Conservation (phyloP, 75 land plant species). For the Adiantum capillusveneris region DNA sequence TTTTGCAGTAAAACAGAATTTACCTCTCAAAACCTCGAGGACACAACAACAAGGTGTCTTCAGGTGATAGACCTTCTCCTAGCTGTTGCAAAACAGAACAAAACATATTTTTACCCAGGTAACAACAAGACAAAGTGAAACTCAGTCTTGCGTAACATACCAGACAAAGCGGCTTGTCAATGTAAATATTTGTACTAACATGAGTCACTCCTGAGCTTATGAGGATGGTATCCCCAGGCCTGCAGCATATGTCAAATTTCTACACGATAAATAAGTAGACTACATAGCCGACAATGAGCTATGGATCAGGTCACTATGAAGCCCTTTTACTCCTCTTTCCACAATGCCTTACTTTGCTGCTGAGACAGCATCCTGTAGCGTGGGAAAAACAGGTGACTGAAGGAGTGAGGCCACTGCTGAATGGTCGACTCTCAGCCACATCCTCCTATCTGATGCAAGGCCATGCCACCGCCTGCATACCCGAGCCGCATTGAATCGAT, state of each 20-base stretch:
- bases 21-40: constrained; percentile 87
- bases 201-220: constrained; percentile 69
- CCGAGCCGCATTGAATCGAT: constrained; percentile 87
- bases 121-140: background rate
- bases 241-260: constrained; percentile 7
- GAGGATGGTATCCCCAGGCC: constrained; percentile 94
- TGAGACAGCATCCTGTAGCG: constrained; percentile 58
- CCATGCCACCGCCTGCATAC: constrained; percentile 92
- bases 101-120: too few species aligned
- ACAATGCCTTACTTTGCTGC: constrained; percentile 60
- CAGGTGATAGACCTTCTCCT: constrained; percentile 88
- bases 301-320: too few species aligned
- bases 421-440: constrained; percentile 72
- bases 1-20: too few species aligned
- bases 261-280: background rate
- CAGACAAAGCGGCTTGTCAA: constrained; percentile 87
- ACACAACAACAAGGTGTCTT: constrained; percentile 78
- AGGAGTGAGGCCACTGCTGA: constrained; percentile 19
- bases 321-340: background rate
- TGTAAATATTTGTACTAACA: constrained; percentile 56
- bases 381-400: constrained; percentile 47
- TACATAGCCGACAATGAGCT: background rate
- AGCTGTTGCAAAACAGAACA: constrained; percentile 33
- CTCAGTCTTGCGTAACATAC: constrained; percentile 33
- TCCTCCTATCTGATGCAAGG: constrained; percentile 72